Conservation (phyloP, 164 flowering plant species). For the Berberis vulgaris region DNA sequence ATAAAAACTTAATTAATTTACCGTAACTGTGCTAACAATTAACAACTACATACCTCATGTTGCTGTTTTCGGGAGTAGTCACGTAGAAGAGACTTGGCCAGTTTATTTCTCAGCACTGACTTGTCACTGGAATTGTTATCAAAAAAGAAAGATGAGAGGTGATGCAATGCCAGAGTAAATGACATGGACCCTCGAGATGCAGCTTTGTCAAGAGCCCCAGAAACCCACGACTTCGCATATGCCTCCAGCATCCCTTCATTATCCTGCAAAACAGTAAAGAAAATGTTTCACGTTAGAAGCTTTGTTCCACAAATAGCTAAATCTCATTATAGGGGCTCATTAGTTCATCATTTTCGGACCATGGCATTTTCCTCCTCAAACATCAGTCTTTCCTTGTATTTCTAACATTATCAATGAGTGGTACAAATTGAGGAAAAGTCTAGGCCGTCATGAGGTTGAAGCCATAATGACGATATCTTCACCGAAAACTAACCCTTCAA, state of each 20-base stretch:
- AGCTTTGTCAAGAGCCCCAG: conserved; percentile 87
- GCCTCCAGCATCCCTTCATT: conserved; percentile 72
- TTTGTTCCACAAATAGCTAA: no score
- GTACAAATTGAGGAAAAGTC: no score
- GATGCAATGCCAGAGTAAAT: conserved; percentile 64
- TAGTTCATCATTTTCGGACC: no score
- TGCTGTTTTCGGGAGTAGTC: conserved; percentile 53
- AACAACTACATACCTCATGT: conserved; percentile 52
- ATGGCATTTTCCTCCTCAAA: no score
- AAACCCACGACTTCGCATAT: conserved; percentile 78
- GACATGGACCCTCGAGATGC: conserved; percentile 47
- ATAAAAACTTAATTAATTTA: no score
- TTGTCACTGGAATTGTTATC: conserved; percentile 19
- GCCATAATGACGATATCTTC: no score
- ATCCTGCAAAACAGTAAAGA: conserved; percentile 35
- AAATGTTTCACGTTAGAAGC: neutral
- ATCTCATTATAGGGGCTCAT: no score
- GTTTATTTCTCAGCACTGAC: conserved; percentile 36
- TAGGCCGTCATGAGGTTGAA: no score
- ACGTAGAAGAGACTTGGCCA: conserved; percentile 62
- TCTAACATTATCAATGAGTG: no score
- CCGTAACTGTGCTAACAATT: neutral
- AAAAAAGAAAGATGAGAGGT: conserved; percentile 67
- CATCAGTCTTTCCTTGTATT: no score
- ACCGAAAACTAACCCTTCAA: no score